These are phyloP conservation scores for Tillandsia leiboldiana DNA, from an alignment of 176 grass and related monocot species.

Conservation along the genomic window DNA sequence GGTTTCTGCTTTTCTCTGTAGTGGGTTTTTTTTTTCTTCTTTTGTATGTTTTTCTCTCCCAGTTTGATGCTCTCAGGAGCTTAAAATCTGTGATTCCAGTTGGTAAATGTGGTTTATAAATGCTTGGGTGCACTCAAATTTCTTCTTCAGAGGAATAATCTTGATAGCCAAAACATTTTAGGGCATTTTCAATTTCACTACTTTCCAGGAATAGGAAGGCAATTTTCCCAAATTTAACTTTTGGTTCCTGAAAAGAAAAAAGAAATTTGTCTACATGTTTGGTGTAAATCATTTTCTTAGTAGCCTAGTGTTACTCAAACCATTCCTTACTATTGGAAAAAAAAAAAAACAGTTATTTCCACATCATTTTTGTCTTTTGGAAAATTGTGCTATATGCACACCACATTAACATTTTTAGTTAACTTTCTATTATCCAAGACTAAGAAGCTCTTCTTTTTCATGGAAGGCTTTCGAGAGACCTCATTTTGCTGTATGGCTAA, in stretches of 20 bases:
- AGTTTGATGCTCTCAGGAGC: neutral
- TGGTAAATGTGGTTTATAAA: neutral
- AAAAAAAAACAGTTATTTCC: neutral
- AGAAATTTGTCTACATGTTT: neutral
- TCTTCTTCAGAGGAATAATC: too few relatives aligned
- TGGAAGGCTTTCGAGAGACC: too few relatives aligned
- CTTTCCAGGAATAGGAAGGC: too few relatives aligned
- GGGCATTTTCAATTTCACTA: too few relatives aligned
- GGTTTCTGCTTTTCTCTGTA: neutral
- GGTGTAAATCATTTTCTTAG: neutral
- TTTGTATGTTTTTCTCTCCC: neutral
- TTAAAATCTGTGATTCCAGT: neutral
- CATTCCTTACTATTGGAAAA: neutral
- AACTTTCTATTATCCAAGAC: too few relatives aligned
- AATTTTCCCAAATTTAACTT: neutral
- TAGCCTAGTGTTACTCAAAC: neutral
- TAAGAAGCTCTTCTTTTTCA: too few relatives aligned
- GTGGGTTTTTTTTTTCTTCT: too few relatives aligned
- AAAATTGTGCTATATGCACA: too few relatives aligned
- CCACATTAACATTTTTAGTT: too few relatives aligned
- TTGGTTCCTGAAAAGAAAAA: neutral
- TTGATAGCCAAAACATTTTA: too few relatives aligned
- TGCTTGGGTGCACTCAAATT: neutral
- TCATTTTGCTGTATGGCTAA: too few relatives aligned
- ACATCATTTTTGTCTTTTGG: too few relatives aligned